A percentile compares a stretch with the other conserved stretches of the same genome.
phyloP scores from a whole-genome alignment of 805 yeast genomes.

The Ogataea pilisensis region DNA sequence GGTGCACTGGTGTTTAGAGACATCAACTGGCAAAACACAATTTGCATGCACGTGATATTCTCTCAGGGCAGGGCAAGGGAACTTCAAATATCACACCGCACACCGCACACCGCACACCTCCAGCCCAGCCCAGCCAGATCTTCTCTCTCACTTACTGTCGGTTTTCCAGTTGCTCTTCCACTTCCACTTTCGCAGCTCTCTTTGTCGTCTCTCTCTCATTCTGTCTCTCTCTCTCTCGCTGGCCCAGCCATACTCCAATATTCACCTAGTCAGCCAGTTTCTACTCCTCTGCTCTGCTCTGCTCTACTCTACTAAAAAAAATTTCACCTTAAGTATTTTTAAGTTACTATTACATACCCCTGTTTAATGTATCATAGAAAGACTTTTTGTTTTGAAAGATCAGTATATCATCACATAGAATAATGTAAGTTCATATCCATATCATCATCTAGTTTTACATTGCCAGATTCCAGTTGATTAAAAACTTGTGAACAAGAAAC shows the following conservation, averaged over 20 bases:
- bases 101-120: background rate
- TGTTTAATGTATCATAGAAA: too few species aligned
- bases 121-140: too few species aligned
- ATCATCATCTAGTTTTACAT: background rate
- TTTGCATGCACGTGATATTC: too few species aligned
- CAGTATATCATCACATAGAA: constrained; percentile 19
- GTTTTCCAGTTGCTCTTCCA: background rate
- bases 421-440: constrained; percentile 18
- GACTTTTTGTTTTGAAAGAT: background rate
- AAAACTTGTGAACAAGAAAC: too few species aligned
- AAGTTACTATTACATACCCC: background rate
- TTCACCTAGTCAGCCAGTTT: too few species aligned
- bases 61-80: too few species aligned
- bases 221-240: constrained; percentile 2
- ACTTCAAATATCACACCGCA: too few species aligned
- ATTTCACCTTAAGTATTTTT: background rate
- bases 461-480: background rate
- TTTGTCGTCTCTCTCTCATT: background rate
- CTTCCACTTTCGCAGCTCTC: background rate
- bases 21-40: too few species aligned
- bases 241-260: background rate
- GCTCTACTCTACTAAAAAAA: constrained; percentile 1
- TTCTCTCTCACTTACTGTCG: too few species aligned
- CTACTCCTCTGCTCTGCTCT: background rate
- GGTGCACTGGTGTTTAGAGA: too few species aligned